phyloP scores from a whole-genome alignment of 208 protist genomes.

The Leishmania braziliensis region DNA sequence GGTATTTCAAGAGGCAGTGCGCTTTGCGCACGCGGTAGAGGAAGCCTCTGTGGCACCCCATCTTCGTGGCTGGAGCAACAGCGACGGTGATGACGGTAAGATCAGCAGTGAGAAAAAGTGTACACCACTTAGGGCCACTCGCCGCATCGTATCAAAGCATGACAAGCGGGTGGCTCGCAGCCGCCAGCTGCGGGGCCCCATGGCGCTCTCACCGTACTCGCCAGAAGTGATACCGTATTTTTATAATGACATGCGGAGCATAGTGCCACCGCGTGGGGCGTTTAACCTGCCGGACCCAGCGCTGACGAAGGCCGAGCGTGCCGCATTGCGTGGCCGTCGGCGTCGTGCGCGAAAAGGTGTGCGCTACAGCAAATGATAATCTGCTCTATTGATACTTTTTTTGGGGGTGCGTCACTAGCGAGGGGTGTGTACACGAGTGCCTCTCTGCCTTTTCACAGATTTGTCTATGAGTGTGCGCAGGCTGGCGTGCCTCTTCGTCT shows the following conservation, averaged over 20 bases:
- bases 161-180: conserved; percentile 25
- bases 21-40: conserved; percentile 55
- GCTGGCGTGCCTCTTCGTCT: not conserved
- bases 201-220: conserved; percentile 32
- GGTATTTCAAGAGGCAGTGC: conserved; percentile 73
- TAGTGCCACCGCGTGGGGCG: conserved; percentile 62
- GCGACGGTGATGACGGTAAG: not conserved
- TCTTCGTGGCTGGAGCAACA: conserved; percentile 21
- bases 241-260: conserved; percentile 55
- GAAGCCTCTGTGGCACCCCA: conserved; percentile 43
- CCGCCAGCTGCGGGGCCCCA: conserved; percentile 20
- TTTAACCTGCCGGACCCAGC: conserved; percentile 72
- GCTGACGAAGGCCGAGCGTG: conserved; percentile 46
- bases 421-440: not conserved
- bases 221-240: conserved; percentile 80
- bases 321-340: conserved; percentile 28
- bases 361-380: conserved; percentile 35
- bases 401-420: conserved; percentile 12
- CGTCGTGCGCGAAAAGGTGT: conserved; percentile 24
- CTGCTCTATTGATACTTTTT: not conserved
- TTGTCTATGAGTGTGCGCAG: not conserved
- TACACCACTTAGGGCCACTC: not conserved
- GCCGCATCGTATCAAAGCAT: conserved; percentile 16
- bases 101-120: not conserved
- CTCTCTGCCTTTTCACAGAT: not conserved